Conservation (phyloP, 257 asterid genomes). For the Plantago ovata region DNA sequence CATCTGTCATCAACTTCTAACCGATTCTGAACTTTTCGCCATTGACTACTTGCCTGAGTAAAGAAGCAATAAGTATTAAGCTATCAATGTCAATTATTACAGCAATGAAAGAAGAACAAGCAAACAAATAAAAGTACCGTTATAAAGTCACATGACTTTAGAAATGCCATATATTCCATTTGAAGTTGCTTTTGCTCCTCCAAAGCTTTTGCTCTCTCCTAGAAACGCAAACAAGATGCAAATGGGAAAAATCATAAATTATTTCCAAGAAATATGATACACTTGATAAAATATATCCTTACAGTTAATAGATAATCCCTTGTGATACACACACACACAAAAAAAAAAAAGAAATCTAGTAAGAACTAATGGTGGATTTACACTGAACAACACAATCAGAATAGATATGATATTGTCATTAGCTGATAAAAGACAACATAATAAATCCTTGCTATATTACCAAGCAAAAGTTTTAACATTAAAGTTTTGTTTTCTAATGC, state of each 20-base stretch:
- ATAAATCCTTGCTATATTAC: too few relatives aligned
- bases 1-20: slow-evolving; percentile 92
- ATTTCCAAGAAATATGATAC: neutral
- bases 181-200: slow-evolving; percentile 74
- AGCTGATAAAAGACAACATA: too few relatives aligned
- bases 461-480: too few relatives aligned
- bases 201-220: slow-evolving; percentile 84
- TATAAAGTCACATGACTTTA: slow-evolving; percentile 83
- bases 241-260: slow-evolving; percentile 4
- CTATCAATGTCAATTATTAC: neutral
- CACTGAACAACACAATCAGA: too few relatives aligned
- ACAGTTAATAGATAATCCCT: too few relatives aligned
- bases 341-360: too few relatives aligned
- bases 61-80: slow-evolving; percentile 12
- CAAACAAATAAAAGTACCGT: slow-evolving; percentile 40
- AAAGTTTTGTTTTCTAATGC: too few relatives aligned
- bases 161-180: slow-evolving; percentile 66
- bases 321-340: too few relatives aligned
- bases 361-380: too few relatives aligned
- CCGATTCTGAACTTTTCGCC: slow-evolving; percentile 94
- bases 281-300: neutral
- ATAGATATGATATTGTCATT: too few relatives aligned
- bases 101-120: slow-evolving; percentile 17
- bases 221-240: slow-evolving; percentile 24
- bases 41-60: slow-evolving; percentile 86